These are phyloP conservation scores for Leccinellum rugosiceps DNA, from an alignment of 768 basidiomycete species.

Conservation along the genomic window DNA sequence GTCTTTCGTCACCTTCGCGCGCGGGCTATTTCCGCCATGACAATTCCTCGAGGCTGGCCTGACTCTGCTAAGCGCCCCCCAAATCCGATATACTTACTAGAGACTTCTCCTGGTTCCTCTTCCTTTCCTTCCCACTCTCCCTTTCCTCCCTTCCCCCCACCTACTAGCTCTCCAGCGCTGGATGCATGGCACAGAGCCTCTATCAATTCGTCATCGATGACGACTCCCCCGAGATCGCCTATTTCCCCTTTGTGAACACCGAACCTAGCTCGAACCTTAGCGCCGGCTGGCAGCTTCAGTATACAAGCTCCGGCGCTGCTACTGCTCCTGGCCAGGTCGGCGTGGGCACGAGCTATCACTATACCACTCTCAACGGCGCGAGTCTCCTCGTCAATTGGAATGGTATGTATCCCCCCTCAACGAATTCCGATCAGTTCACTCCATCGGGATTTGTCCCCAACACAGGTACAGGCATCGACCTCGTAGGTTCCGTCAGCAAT, in stretches of 20 bases:
- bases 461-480: conserved; percentile 62
- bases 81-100: not conserved
- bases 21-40: conserved; percentile 25
- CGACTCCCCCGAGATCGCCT: conserved; percentile 60
- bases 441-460: conserved; percentile 1
- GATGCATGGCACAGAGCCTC: conserved; percentile 30
- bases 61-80: conserved; percentile 8
- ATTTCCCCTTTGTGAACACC: conserved; percentile 59
- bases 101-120: not conserved
- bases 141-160: conserved; percentile 4
- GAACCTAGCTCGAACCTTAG: conserved; percentile 45
- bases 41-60: conserved; percentile 30
- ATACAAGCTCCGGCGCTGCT: conserved; percentile 48
- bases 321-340: conserved; percentile 41
- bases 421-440: not conserved
- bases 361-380: conserved; percentile 60
- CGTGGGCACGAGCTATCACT: conserved; percentile 56
- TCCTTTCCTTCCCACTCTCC: conserved; percentile 11
- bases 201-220: conserved; percentile 54
- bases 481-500: conserved; percentile 49
- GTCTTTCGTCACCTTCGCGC: conserved; percentile 8
- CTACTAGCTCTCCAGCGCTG: conserved; percentile 20
- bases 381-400: conserved; percentile 55
- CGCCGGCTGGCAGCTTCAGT: conserved; percentile 71
- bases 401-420: conserved; percentile 40